Percentiles rank a stretch among this genome's conserved stretches.
Evolutionary conservation across 148 eudicot species (phyloP).

Genomic region (Vaccinium darrowii): DNA sequence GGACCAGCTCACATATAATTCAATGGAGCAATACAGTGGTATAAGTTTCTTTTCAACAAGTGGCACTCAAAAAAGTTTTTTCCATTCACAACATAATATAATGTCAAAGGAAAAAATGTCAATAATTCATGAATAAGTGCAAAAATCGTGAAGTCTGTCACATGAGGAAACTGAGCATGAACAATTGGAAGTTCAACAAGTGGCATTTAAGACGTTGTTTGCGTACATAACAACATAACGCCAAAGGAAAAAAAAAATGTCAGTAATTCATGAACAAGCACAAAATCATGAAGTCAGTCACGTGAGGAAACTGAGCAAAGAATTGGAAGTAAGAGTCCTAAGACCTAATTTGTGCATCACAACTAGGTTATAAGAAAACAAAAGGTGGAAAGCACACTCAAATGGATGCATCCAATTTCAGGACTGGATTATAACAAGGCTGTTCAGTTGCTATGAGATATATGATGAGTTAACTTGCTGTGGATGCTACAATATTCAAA

Average conservation of each 20-base stretch:
- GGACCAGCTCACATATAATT: neutral
- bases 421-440: neutral
- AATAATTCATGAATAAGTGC: neutral
- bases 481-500: neutral
- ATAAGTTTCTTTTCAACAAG: neutral
- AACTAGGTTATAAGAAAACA: neutral
- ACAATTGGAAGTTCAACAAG: neutral
- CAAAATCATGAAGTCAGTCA: neutral
- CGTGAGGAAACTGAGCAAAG: neutral
- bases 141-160: neutral
- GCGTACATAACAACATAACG: neutral
- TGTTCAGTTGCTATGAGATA: neutral
- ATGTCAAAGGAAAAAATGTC: neutral
- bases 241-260: neutral
- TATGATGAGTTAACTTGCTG: neutral
- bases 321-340: neutral
- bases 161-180: neutral
- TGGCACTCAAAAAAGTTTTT: neutral
- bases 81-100: neutral
- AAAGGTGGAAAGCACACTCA: neutral
- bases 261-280: neutral
- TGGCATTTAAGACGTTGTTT: neutral
- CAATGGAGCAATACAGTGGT: neutral
- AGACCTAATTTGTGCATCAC: neutral
- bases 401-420: neutral